Percentiles rank a stretch among this genome's conserved stretches.
These are phyloP conservation scores for Rhodotorula sp. DNA, from an alignment of 1,284 basidiomycete species.

Conservation along the genomic window DNA sequence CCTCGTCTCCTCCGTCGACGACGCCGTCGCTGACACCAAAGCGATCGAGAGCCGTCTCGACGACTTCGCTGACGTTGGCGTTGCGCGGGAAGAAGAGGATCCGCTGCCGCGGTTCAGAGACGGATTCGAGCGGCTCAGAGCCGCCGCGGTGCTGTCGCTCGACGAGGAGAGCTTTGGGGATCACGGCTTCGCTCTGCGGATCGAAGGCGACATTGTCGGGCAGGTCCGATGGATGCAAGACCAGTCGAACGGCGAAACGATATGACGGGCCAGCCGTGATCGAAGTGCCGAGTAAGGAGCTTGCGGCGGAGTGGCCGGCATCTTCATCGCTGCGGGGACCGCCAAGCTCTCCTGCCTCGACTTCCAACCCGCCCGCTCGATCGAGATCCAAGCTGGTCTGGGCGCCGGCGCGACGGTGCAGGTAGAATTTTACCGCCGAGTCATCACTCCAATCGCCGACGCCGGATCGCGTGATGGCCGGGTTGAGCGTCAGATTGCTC, in stretches of 20 bases:
- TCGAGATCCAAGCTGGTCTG: neutral
- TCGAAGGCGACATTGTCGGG: constrained; percentile 93
- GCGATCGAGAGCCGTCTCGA: constrained; percentile 83
- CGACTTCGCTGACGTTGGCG: constrained; percentile 91
- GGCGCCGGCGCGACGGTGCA: constrained; percentile 58
- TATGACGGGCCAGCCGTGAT: constrained; percentile 58
- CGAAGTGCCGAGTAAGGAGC: neutral
- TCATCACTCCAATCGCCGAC: constrained; percentile 98
- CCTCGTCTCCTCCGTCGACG: constrained; percentile 94
- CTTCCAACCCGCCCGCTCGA: neutral
- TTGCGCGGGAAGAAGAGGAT: constrained; percentile 88
- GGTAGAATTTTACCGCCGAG: constrained; percentile 91
- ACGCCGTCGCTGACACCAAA: constrained; percentile 94
- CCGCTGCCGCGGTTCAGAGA: constrained; percentile 54
- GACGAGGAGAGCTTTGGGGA: constrained; percentile 59
- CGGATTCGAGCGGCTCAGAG: neutral
- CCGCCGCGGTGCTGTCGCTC: constrained; percentile 39
- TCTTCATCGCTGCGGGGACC: no score
- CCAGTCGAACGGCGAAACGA: constrained; percentile 79
- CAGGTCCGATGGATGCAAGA: constrained; percentile 83
- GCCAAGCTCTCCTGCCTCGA: no score
- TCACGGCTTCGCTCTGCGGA: constrained; percentile 82
- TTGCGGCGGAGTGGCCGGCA: constrained; percentile 2
- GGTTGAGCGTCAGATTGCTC: constrained; percentile 87
- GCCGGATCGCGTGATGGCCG: constrained; percentile 84